phyloP scores from a whole-genome alignment of 768 basidiomycete genomes.

The Rhodocollybia butyracea region DNA sequence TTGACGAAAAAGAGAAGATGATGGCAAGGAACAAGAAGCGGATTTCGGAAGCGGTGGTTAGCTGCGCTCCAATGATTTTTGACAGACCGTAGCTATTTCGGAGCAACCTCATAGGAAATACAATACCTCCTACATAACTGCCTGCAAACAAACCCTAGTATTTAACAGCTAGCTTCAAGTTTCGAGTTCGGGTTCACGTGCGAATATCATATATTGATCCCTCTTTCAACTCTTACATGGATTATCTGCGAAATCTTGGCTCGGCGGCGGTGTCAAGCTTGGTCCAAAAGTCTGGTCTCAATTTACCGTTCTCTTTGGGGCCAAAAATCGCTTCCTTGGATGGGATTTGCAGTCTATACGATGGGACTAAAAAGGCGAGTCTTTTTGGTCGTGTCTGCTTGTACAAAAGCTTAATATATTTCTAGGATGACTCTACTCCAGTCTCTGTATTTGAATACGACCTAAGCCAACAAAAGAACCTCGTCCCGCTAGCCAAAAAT shows the following conservation, averaged over 20 bases:
- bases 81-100: too few species aligned
- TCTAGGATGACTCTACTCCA: conserved; percentile 80
- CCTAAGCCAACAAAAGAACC: conserved; percentile 58
- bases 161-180: too few species aligned
- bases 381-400: conserved; percentile 13
- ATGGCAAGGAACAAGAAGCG: too few species aligned
- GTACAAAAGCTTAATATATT: conserved; percentile 8
- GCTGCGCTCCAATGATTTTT: too few species aligned
- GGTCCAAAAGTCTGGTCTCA: conserved; percentile 91
- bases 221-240: conserved; percentile 45
- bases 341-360: conserved; percentile 81
- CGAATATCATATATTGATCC: neutral
- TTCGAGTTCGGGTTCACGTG: too few species aligned
- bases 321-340: conserved; percentile 64
- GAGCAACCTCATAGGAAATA: too few species aligned
- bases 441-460: conserved; percentile 96
- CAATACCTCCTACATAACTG: too few species aligned
- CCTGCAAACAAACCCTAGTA: too few species aligned
- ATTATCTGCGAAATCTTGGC: conserved; percentile 77
- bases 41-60: too few species aligned
- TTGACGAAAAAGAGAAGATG: neutral
- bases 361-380: conserved; percentile 81
- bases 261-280: conserved; percentile 85
- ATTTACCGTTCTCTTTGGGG: conserved; percentile 85
- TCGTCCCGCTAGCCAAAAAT: conserved; percentile 81